A percentile compares a stretch with the other conserved stretches of the same genome.
phyloP scores from a whole-genome alignment of 345 rosid genomes.

The Syzygium oleosum region DNA sequence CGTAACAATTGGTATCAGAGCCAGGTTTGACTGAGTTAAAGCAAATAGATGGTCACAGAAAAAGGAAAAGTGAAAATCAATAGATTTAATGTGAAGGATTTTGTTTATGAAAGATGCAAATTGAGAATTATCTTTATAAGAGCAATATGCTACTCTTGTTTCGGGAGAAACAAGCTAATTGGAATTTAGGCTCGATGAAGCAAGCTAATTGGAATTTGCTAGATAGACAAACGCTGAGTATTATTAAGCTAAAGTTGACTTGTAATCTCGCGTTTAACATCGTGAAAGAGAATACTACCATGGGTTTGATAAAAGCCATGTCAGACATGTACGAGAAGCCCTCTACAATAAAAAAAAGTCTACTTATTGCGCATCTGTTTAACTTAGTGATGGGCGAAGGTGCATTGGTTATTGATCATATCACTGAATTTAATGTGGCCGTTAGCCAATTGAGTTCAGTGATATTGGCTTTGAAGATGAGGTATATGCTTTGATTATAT shows the following conservation, averaged over 20 bases:
- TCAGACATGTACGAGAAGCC: too few relatives aligned
- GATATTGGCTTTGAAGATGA: background rate
- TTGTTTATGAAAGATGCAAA: fast-evolving
- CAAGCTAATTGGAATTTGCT: too few relatives aligned
- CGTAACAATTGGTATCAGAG: fast-evolving
- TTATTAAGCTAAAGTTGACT: too few relatives aligned
- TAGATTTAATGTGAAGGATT: background rate
- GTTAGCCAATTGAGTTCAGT: background rate
- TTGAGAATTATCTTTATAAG: background rate
- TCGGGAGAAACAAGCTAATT: too few relatives aligned
- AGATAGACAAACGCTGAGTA: too few relatives aligned
- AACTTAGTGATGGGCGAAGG: background rate
- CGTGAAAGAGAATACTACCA: too few relatives aligned
- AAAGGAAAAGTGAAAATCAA: background rate
- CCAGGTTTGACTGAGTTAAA: fast-evolving
- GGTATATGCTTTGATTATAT: background rate
- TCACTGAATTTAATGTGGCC: background rate
- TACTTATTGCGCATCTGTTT: too few relatives aligned
- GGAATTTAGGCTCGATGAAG: too few relatives aligned
- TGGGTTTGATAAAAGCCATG: too few relatives aligned
- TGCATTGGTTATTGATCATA: background rate
- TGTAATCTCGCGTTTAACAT: too few relatives aligned
- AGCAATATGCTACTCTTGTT: too few relatives aligned
- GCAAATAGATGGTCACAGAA: background rate
- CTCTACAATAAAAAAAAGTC: too few relatives aligned